These are phyloP conservation scores for Sordaria brevicollis DNA, from an alignment of 495 filamentous ascomycete genomes.

Conservation along the genomic window DNA sequence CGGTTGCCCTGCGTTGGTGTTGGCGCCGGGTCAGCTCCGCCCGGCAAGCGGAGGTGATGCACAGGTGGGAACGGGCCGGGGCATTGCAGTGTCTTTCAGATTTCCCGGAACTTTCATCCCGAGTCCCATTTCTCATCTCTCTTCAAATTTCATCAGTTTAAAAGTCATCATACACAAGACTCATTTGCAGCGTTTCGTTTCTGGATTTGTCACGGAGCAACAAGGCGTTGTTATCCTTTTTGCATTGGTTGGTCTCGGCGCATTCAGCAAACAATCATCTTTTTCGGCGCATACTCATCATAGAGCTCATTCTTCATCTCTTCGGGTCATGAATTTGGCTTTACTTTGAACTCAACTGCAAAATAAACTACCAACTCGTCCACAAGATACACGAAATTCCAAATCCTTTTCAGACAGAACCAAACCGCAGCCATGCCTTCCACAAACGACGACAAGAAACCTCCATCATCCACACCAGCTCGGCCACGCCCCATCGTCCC, in stretches of 20 bases:
- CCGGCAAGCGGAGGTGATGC: not conserved
- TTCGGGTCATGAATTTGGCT: not conserved
- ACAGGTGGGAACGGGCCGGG: not conserved
- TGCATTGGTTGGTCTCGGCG: not conserved
- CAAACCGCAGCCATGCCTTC: not conserved
- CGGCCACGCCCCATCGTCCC: not conserved
- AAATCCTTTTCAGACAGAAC: not conserved
- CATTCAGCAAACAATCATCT: not conserved
- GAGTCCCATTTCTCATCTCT: not conserved
- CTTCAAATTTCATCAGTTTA: not conserved
- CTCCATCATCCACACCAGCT: not conserved
- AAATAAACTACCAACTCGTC: not conserved
- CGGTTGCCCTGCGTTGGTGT: not conserved
- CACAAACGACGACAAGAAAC: not conserved
- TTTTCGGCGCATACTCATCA: not conserved
- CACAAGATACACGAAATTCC: not conserved
- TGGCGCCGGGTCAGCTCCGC: not conserved
- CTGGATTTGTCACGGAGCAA: not conserved
- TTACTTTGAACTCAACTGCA: not conserved
- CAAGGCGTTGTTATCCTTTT: not conserved
- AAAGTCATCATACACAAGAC: not conserved
- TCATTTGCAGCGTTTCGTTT: not conserved
- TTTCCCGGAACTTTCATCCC: not conserved
- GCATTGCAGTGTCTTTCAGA: not conserved
- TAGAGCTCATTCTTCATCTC: not conserved